Base-by-base conservation (phyloP, 345 rosid species). In the Iberis pinnata region DNA sequence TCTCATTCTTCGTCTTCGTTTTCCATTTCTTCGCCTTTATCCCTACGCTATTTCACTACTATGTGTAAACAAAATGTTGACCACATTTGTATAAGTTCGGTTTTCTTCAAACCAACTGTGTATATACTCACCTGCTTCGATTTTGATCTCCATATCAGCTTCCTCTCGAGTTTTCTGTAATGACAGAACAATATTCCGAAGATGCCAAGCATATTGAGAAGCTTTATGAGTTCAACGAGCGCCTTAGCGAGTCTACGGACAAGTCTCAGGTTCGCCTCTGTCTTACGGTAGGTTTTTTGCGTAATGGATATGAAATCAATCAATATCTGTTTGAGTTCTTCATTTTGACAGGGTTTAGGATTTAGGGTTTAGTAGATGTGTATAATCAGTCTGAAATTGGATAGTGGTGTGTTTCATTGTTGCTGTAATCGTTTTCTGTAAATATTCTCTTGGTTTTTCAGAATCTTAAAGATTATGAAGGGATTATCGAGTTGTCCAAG, bases 181-280 rank as follows among this genome's bases (percentile, higher is more conserved):
- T 84, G 95, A 60, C 81, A 49, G 95, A 87, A 64, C 35, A 64
- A 33, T 50, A 60, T 18, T 50, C 79, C 45, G 92, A 83, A 19
- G 97, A 86, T 19, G 77, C 81, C 53, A 63, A 60, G 48, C 96
- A 77, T 65, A 86, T 93, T 75, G 96, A 86, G 81, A 82, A 79
- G 87, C 92, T 93, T 49, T 93, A 93, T 71, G 87, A 93, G 88
- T 88, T 80, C 73, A 87, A 97, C 7, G 99, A 93, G 61, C 79
- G 95, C 2, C 95, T 93, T 54, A 93, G 67, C 60, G 97, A 85
- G 64, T 73, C 97, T 63, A 93, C 88, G 71, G 99, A 88, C 64
- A 92, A 92, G 82, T 78, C 93, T 50, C 88, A 83, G 97, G 98
- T 85, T 15, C 41, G 25, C 24, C 3, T 43, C 27, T 37, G 4